Percentiles rank a stretch among this genome's conserved stretches.
Evolutionary conservation across 1,284 basidiomycete species (phyloP).

Genomic region (Cerioporus squamosus): DNA sequence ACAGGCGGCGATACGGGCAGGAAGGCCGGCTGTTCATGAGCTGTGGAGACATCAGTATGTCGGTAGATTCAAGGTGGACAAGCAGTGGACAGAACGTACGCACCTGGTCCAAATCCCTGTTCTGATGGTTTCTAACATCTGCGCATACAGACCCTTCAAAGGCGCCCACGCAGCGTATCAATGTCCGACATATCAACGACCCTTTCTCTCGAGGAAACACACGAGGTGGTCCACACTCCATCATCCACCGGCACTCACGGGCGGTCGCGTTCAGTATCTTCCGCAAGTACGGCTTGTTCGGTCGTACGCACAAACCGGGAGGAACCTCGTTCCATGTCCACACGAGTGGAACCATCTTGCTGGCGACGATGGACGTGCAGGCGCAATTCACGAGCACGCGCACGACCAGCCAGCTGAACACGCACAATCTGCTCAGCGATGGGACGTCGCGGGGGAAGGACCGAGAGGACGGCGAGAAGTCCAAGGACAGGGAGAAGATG

Average conservation of each 20-base stretch:
- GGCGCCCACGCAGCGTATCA: slow-evolving; percentile 67
- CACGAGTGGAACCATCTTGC: slow-evolving; percentile 55
- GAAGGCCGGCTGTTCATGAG: slow-evolving; percentile 55
- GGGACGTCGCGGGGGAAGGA: slow-evolving; percentile 10
- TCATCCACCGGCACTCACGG: slow-evolving; percentile 80
- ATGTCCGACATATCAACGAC: slow-evolving; percentile 59
- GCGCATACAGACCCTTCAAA: slow-evolving; percentile 55
- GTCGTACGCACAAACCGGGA: slow-evolving; percentile 20
- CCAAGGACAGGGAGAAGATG: slow-evolving; percentile 19
- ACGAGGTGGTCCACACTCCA: slow-evolving; percentile 60
- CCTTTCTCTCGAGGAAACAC: slow-evolving; percentile 45
- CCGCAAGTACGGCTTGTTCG: slow-evolving; percentile 56
- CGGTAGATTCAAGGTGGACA: slow-evolving; percentile 66
- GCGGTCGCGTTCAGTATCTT: slow-evolving; percentile 77
- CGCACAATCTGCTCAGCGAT: slow-evolving; percentile 68
- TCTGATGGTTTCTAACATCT: background rate
- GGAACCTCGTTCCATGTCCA: slow-evolving; percentile 40
- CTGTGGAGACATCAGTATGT: slow-evolving; percentile 70
- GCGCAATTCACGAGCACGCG: slow-evolving; percentile 79
- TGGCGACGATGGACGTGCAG: slow-evolving; percentile 74
- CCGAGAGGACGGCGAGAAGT: slow-evolving; percentile 10
- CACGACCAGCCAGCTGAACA: slow-evolving; percentile 68
- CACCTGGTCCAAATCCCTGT: slow-evolving; percentile 20
- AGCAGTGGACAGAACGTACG: slow-evolving; percentile 52
- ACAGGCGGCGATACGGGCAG: slow-evolving; percentile 23